Conservation (phyloP, 148 eudicot species). For the Simmondsia chinensis region DNA sequence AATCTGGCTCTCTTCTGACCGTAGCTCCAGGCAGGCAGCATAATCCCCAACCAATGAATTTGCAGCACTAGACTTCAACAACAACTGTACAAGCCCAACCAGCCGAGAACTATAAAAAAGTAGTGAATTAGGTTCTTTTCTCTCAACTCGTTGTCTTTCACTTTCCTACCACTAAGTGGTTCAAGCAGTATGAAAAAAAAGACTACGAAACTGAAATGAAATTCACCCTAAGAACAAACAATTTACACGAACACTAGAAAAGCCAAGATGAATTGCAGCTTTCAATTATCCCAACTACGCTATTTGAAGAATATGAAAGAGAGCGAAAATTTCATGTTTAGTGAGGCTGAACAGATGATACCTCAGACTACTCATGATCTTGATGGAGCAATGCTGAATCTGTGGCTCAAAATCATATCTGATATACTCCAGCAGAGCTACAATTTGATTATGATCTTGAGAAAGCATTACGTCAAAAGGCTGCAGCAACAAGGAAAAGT, state of each 20-base stretch:
- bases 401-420: constrained; percentile 87
- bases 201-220: no score
- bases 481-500: constrained; percentile 25
- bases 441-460: constrained; percentile 92
- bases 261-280: no score
- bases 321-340: no score
- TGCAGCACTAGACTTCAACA: constrained; percentile 69
- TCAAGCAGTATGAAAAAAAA: no score
- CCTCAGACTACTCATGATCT: constrained; percentile 83
- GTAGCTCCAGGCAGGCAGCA: constrained; percentile 87
- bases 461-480: constrained; percentile 81
- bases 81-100: constrained; percentile 80
- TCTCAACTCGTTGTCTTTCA: not conserved
- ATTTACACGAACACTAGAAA: no score
- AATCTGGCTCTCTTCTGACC: constrained; percentile 76
- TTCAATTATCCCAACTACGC: no score
- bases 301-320: no score
- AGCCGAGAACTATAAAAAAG: constrained; percentile 61
- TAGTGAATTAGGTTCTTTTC: not conserved
- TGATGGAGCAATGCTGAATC: constrained; percentile 80
- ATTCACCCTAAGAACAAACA: no score
- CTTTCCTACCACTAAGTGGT: not conserved
- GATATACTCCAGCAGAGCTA: constrained; percentile 81
- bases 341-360: no score
- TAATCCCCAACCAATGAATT: constrained; percentile 83